A percentile compares a stretch with the other conserved stretches of the same genome.
phyloP scores from a whole-genome alignment of 352 stramenopile genomes.

The Globisporangium radiosum region DNA sequence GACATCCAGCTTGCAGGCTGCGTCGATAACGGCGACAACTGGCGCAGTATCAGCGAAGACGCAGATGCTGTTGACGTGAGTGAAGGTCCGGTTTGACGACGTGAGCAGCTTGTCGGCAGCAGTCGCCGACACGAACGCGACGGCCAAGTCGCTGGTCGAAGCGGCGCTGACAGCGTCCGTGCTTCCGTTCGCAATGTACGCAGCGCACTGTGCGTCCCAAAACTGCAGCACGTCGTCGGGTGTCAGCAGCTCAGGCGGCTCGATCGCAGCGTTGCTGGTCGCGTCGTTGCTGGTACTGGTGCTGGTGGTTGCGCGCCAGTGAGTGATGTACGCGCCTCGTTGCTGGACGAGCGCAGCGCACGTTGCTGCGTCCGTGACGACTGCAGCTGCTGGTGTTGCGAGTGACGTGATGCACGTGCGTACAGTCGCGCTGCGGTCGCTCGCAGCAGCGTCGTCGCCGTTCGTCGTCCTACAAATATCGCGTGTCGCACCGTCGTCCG shows the following conservation, averaged over 20 bases:
- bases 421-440: too few relatives aligned
- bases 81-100: slow-evolving; percentile 18
- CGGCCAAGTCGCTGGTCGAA: slow-evolving; percentile 11
- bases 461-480: too few relatives aligned
- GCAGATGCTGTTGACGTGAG: slow-evolving; percentile 67
- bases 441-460: too few relatives aligned
- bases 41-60: slow-evolving; percentile 66
- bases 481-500: too few relatives aligned
- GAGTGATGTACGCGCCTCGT: slow-evolving; percentile 23
- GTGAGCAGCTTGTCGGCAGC: slow-evolving; percentile 26
- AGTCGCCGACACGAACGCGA: slow-evolving; percentile 32
- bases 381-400: slow-evolving; percentile 13
- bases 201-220: slow-evolving; percentile 25
- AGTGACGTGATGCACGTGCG: not conserved
- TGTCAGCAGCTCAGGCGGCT: slow-evolving; percentile 17
- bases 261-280: too few relatives aligned
- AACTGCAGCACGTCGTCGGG: slow-evolving; percentile 23
- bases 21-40: slow-evolving; percentile 51
- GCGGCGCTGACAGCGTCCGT: not conserved
- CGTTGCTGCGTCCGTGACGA: slow-evolving; percentile 13
- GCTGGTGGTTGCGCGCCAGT: slow-evolving; percentile 18
- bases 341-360: slow-evolving; percentile 16
- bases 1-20: slow-evolving; percentile 53
- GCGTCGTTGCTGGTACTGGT: too few relatives aligned
- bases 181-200: slow-evolving; percentile 8